These are phyloP conservation scores for Heracleum sosnowskyi DNA, from an alignment of 129 eudicot species.

Conservation along the genomic window DNA sequence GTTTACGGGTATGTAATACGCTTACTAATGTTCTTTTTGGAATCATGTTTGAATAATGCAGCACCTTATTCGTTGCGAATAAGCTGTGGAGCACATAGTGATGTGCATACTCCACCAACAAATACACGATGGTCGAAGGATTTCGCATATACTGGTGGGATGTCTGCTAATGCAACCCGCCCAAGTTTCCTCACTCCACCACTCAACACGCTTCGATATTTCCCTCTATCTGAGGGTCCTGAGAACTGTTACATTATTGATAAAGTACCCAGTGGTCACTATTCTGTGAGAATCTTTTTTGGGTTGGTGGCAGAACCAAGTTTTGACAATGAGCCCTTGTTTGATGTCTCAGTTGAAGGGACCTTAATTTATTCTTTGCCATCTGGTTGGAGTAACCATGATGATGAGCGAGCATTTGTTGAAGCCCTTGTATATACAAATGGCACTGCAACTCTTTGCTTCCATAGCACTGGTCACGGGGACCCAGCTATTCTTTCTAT, in stretches of 20 bases:
- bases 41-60: constrained; percentile 18
- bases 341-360: constrained; percentile 91
- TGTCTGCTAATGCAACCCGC: constrained; percentile 58
- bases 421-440: constrained; percentile 70
- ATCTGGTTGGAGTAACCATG: constrained; percentile 94
- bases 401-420: constrained; percentile 70
- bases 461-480: constrained; percentile 98
- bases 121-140: constrained; percentile 88
- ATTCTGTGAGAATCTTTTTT: constrained; percentile 62
- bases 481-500: constrained; percentile 84
- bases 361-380: constrained; percentile 73
- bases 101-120: constrained; percentile 59
- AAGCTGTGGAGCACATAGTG: constrained; percentile 88
- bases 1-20: not conserved
- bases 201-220: constrained; percentile 63
- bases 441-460: constrained; percentile 78
- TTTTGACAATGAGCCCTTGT: constrained; percentile 86
- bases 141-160: constrained; percentile 80
- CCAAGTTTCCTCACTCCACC: constrained; percentile 73
- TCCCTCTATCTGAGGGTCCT: constrained; percentile 83
- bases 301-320: constrained; percentile 70
- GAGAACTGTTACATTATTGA: constrained; percentile 85
- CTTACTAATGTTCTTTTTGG: not conserved
- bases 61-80: constrained; percentile 80
- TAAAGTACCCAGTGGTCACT: constrained; percentile 73